These are phyloP conservation scores for Clathrospora elynae DNA, from an alignment of 2,329 filamentous ascomycete species.

Conservation along the genomic window DNA sequence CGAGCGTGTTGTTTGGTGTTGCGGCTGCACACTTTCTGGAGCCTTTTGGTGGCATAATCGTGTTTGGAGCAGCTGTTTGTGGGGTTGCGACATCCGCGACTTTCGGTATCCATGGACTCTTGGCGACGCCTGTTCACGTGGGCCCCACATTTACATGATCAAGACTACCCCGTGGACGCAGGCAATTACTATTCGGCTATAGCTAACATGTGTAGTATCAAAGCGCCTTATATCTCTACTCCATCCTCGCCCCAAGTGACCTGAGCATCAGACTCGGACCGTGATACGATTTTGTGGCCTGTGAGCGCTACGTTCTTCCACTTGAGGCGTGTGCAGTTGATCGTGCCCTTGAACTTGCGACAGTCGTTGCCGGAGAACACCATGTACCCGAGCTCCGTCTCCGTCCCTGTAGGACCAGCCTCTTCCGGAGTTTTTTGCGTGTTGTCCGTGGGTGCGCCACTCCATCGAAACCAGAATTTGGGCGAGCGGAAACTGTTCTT, in stretches of 20 bases:
- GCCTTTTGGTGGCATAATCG: constrained; percentile 41
- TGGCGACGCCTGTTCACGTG: constrained; percentile 12
- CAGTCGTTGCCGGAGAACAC: constrained; percentile 30
- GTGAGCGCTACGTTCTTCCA: constrained; percentile 29
- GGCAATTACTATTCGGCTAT: no score
- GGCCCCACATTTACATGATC: no score
- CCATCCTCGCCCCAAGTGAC: constrained; percentile 16
- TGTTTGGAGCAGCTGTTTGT: not conserved
- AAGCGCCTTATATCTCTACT: constrained; percentile 1
- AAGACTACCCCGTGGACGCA: no score
- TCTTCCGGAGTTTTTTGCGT: not conserved
- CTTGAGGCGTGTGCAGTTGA: constrained; percentile 23
- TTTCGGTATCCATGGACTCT: not conserved
- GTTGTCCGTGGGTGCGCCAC: constrained; percentile 9
- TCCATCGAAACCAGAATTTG: constrained; percentile 37
- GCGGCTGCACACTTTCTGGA: constrained; percentile 33
- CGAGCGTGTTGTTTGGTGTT: constrained; percentile 62
- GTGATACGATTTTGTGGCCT: constrained; percentile 23
- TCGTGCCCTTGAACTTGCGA: constrained; percentile 32
- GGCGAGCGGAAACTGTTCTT: constrained; percentile 36
- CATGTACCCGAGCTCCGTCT: constrained; percentile 28
- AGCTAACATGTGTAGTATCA: no score
- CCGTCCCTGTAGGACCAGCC: not conserved
- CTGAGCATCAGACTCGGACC: constrained; percentile 24
- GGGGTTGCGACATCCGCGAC: not conserved